phyloP scores from a whole-genome alignment of 2,329 filamentous ascomycete genomes.

The Akanthomyces dipterigenus region DNA sequence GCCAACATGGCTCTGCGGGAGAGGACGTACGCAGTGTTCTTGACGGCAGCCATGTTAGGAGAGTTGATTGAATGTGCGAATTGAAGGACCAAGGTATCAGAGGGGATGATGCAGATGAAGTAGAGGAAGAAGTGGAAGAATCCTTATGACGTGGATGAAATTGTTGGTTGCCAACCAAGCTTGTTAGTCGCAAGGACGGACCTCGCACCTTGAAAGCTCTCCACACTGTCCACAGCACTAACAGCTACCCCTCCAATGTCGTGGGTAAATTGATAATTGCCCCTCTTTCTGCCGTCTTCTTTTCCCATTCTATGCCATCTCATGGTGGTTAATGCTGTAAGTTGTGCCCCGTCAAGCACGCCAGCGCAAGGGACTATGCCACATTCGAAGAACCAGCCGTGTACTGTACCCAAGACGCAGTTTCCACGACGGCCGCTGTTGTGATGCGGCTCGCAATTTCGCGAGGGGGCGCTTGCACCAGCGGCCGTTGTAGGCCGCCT shows the following conservation, averaged over 20 bases:
- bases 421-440: not conserved
- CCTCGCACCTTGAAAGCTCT: not conserved
- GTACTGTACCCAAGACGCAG: not conserved
- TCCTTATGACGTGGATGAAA: not conserved
- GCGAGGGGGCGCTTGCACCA: not conserved
- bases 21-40: conserved; percentile 19
- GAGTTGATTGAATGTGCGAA: not conserved
- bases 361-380: not conserved
- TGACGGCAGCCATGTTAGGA: conserved; percentile 23
- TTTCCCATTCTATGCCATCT: too few relatives aligned
- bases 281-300: not conserved
- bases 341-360: not conserved
- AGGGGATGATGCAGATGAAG: not conserved
- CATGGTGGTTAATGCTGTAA: not conserved
- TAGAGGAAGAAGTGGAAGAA: not conserved
- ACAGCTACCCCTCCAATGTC: not conserved
- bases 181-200: not conserved
- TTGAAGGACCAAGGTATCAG: not conserved
- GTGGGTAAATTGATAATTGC: not conserved
- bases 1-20: not conserved
- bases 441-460: not conserved
- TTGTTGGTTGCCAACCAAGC: not conserved
- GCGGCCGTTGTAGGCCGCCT: not conserved
- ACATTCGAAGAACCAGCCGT: not conserved
- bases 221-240: not conserved